Conservation (phyloP, 1,284 basidiomycete species). For the Cryptococcus floricola region DNA sequence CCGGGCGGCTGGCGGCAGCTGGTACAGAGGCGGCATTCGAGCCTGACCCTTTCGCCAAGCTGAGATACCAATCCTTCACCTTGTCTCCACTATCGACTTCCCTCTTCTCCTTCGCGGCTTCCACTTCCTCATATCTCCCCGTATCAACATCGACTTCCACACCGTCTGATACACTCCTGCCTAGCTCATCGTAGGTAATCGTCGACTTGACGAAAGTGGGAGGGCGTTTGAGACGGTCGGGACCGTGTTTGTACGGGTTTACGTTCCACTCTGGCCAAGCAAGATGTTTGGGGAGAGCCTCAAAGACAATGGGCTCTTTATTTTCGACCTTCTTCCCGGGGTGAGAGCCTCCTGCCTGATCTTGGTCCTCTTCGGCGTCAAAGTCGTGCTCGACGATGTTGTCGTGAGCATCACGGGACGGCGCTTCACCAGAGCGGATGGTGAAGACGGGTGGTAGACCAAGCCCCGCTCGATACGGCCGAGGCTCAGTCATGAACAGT, state of each 20-base stretch:
- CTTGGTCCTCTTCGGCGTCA: background rate
- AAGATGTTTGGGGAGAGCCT: constrained; percentile 7
- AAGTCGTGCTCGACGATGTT: constrained; percentile 1
- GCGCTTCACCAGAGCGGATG: constrained; percentile 24
- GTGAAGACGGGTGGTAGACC: constrained; percentile 28
- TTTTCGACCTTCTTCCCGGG: background rate
- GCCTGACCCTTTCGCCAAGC: constrained; percentile 11
- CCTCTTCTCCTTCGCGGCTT: background rate
- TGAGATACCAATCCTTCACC: constrained; percentile 38
- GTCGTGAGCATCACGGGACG: constrained; percentile 2
- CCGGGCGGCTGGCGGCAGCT: background rate
- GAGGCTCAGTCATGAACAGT: background rate
- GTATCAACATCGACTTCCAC: constrained; percentile 25
- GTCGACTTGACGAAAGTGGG: constrained; percentile 34
- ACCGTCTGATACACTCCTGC: constrained; percentile 26
- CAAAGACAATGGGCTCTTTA: background rate
- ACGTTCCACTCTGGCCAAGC: constrained; percentile 42
- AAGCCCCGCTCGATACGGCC: constrained; percentile 19
- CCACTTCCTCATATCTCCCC: constrained; percentile 3
- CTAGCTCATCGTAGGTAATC: constrained; percentile 35
- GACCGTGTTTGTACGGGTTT: constrained; percentile 36
- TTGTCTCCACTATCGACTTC: constrained; percentile 16
- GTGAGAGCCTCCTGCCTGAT: background rate
- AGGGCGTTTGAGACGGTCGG: constrained; percentile 18
- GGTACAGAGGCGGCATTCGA: background rate